These are phyloP conservation scores for Lactifluus rugatus DNA, from an alignment of 768 basidiomycete genomes.

Conservation along the genomic window DNA sequence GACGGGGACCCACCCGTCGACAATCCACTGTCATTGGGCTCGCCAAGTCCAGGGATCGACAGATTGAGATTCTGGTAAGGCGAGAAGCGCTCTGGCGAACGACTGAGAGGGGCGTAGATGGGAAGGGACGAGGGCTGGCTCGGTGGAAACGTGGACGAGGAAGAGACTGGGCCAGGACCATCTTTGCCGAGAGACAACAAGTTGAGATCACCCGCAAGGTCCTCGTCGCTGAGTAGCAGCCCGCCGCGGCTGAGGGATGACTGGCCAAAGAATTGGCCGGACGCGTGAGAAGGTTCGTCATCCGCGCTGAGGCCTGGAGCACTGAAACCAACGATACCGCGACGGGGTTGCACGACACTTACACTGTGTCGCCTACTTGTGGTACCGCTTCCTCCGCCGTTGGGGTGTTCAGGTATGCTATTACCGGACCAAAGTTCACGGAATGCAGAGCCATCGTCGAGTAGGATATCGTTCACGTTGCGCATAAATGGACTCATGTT, in stretches of 20 bases:
- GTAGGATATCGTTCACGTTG: constrained; percentile 67
- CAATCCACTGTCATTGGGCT: constrained; percentile 53
- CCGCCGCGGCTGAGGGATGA: constrained; percentile 38
- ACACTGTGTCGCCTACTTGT: constrained; percentile 79
- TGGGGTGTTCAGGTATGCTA: constrained; percentile 53
- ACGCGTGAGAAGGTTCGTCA: constrained; percentile 31
- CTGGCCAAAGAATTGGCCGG: constrained; percentile 28
- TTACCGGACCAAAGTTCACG: constrained; percentile 70
- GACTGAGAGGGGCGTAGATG: constrained; percentile 60
- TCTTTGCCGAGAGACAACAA: constrained; percentile 49
- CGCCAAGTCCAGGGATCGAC: constrained; percentile 45
- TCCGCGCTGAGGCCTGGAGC: constrained; percentile 40
- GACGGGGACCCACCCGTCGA: constrained; percentile 43
- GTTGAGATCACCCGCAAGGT: constrained; percentile 63
- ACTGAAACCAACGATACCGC: constrained; percentile 61
- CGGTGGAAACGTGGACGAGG: constrained; percentile 37
- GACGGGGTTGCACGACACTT: constrained; percentile 67
- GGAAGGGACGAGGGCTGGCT: constrained; percentile 70
- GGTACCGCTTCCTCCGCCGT: constrained; percentile 63
- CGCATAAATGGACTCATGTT: constrained; percentile 84
- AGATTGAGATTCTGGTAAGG: constrained; percentile 58
- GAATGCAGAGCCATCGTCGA: constrained; percentile 64
- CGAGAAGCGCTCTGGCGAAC: constrained; percentile 41
- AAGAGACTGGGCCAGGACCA: constrained; percentile 29
- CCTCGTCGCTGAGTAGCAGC: constrained; percentile 67